phyloP scores from a whole-genome alignment of 1,284 basidiomycete species.

The Flammula alnicola region DNA sequence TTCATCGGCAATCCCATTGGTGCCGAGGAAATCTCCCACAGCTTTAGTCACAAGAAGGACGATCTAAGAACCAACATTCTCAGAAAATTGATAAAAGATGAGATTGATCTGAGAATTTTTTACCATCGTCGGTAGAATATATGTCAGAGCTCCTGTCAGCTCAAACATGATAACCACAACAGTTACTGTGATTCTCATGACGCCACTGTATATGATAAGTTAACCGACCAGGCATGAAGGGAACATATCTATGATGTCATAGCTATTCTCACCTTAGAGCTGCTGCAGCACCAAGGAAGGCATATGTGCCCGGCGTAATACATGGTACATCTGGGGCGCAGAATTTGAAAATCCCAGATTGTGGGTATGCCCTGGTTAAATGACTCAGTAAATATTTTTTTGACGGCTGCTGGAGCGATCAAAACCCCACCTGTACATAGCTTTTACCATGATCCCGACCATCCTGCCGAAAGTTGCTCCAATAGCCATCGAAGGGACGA shows the following conservation, averaged over 20 bases:
- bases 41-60: constrained; percentile 96
- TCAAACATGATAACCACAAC: constrained; percentile 99
- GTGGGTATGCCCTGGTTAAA: constrained; percentile 70
- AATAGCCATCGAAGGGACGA: constrained; percentile 97
- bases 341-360: constrained; percentile 86
- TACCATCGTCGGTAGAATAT: constrained; percentile 98
- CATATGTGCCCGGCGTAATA: constrained; percentile 98
- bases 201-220: constrained; percentile 70
- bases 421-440: constrained; percentile 83
- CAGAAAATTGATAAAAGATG: constrained; percentile 4
- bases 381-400: background rate
- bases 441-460: constrained; percentile 95
- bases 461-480: constrained; percentile 96
- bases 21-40: constrained; percentile 94
- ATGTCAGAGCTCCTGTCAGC: constrained; percentile 97
- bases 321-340: constrained; percentile 94
- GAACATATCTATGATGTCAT: constrained; percentile 14
- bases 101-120: constrained; percentile 25
- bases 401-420: constrained; percentile 4
- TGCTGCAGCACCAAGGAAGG: constrained; percentile 92
- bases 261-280: constrained; percentile 73
- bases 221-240: too few species aligned
- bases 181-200: constrained; percentile 96
- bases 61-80: constrained; percentile 59
- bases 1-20: constrained; percentile 94